Evolutionary conservation across 1,139 yeast genomes (phyloP).

Genomic region (Nadsonia commutata): DNA sequence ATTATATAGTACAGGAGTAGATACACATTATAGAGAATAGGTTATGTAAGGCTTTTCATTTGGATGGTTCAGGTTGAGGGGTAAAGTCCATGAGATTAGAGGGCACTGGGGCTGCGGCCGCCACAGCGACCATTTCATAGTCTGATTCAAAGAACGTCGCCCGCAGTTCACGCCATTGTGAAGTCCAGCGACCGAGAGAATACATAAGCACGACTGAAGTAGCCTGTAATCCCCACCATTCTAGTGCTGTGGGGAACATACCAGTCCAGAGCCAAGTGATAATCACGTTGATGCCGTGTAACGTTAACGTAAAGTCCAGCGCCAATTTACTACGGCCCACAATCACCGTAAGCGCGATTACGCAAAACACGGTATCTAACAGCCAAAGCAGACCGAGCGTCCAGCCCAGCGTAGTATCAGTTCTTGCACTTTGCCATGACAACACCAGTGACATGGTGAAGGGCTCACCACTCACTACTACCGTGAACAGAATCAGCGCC

Average conservation of each 20-base stretch:
- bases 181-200: slow-evolving; percentile 68
- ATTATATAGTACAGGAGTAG: too few species aligned
- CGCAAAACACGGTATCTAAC: slow-evolving; percentile 46
- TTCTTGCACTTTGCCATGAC: slow-evolving; percentile 62
- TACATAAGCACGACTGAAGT: slow-evolving; percentile 57
- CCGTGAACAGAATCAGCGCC: slow-evolving; percentile 22
- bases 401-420: slow-evolving; percentile 71
- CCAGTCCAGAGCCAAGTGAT: slow-evolving; percentile 56
- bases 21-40: too few species aligned
- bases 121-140: slow-evolving; percentile 10
- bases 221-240: slow-evolving; percentile 79
- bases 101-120: too few species aligned
- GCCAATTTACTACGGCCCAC: slow-evolving; percentile 90
- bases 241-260: slow-evolving; percentile 48
- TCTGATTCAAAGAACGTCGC: slow-evolving; percentile 73
- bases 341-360: slow-evolving; percentile 66
- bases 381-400: slow-evolving; percentile 65
- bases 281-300: slow-evolving; percentile 64
- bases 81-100: too few species aligned
- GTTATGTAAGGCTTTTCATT: too few species aligned
- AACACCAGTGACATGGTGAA: slow-evolving; percentile 60
- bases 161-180: slow-evolving; percentile 77
- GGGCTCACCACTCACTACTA: slow-evolving; percentile 22
- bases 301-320: slow-evolving; percentile 86
- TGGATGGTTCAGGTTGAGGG: too few species aligned